Conservation (phyloP, 2,329 filamentous ascomycete genomes). For the Lizonia empirigonia region DNA sequence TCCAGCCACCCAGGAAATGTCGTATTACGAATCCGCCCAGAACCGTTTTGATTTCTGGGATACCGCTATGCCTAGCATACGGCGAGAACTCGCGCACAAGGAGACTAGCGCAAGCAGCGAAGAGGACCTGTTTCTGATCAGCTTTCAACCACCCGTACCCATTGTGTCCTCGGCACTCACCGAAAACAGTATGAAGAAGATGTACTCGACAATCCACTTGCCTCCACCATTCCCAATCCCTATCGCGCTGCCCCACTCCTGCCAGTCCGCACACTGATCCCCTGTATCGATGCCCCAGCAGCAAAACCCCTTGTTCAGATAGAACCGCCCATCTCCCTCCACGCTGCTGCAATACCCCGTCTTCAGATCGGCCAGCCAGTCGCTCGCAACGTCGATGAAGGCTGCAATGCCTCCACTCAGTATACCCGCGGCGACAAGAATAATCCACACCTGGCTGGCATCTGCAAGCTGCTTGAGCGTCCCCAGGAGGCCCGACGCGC, state of each 20-base stretch:
- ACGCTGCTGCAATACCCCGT: constrained; percentile 81
- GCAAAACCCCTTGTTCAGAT: constrained; percentile 89
- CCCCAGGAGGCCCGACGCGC: constrained; percentile 72
- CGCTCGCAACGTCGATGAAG: constrained; percentile 84
- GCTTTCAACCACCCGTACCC: not conserved
- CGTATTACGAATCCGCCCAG: constrained; percentile 92
- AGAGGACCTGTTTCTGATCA: constrained; percentile 64
- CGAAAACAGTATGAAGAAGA: constrained; percentile 84
- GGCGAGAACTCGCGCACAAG: constrained; percentile 83
- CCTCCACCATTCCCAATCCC: constrained; percentile 69
- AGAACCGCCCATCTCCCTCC: constrained; percentile 82
- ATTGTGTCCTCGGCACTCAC: constrained; percentile 56
- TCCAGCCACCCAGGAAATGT: constrained; percentile 86
- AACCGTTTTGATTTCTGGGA: constrained; percentile 97
- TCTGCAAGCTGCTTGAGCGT: constrained; percentile 76
- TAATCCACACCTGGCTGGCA: constrained; percentile 87
- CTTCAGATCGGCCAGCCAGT: constrained; percentile 94
- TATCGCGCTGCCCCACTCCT: constrained; percentile 78
- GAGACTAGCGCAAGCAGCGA: constrained; percentile 77
- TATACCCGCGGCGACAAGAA: constrained; percentile 83
- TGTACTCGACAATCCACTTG: constrained; percentile 82
- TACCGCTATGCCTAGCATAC: constrained; percentile 92
- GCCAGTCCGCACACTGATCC: constrained; percentile 85
- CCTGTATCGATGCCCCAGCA: constrained; percentile 83
- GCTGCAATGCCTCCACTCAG: constrained; percentile 85